These are phyloP conservation scores for Tolypocladium capitatum DNA, from an alignment of 2,329 filamentous ascomycete species.

Conservation along the genomic window DNA sequence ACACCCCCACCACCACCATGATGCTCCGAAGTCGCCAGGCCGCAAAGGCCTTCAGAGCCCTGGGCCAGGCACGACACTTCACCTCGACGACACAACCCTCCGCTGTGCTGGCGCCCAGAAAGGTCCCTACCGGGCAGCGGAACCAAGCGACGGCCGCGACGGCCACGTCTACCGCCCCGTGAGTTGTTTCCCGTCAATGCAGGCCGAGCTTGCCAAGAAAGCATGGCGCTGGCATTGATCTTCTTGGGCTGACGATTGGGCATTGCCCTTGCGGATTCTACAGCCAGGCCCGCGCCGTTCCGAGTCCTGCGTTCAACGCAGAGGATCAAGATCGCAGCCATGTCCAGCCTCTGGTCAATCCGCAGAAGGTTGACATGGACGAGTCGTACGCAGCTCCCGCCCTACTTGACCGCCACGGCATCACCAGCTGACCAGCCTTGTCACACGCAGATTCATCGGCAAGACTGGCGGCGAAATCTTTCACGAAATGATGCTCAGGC, in stretches of 20 bases:
- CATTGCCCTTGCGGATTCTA: not conserved
- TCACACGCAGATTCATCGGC: conserved; percentile 60
- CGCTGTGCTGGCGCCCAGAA: conserved; percentile 23
- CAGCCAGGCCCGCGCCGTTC: conserved; percentile 38
- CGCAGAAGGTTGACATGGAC: conserved; percentile 52
- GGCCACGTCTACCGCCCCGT: conserved; percentile 36
- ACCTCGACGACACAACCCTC: conserved; percentile 24
- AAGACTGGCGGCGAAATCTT: conserved; percentile 95
- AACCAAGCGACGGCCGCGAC: conserved; percentile 36
- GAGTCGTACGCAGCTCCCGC: conserved; percentile 55
- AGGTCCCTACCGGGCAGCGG: conserved; percentile 27
- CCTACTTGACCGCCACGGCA: not conserved
- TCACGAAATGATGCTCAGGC: conserved; percentile 97
- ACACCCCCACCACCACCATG: conserved; percentile 8
- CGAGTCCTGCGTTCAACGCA: conserved; percentile 49
- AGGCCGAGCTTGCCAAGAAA: not conserved
- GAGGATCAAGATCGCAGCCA: conserved; percentile 36
- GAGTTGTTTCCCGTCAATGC: conserved; percentile 20
- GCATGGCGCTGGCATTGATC: conserved; percentile 3
- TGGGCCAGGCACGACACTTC: conserved; percentile 26
- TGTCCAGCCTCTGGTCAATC: conserved; percentile 56
- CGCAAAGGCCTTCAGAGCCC: conserved; percentile 30
- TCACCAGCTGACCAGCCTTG: not conserved
- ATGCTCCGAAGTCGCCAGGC: conserved; percentile 39
- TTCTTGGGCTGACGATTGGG: conserved; percentile 1